These are phyloP conservation scores for Dryas octopetala DNA, from an alignment of 306 rosid genomes.

Conservation along the genomic window DNA sequence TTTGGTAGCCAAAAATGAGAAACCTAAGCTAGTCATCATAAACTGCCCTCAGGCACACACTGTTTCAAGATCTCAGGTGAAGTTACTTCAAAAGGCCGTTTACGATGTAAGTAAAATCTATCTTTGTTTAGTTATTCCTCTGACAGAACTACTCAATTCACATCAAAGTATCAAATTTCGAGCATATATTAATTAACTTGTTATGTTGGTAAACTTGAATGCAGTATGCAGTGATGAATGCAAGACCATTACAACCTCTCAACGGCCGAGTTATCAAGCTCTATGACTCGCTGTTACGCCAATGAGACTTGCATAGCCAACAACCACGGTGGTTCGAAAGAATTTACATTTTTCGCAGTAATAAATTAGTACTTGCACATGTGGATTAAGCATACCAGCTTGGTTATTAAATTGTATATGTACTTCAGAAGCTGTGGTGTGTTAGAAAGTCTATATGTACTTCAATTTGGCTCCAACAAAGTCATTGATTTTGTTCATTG, in stretches of 20 bases:
- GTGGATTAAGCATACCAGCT: neutral
- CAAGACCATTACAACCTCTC: slow-evolving; percentile 41
- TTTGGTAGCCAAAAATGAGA: neutral
- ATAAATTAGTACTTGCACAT: neutral
- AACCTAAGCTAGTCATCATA: neutral
- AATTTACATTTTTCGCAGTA: neutral
- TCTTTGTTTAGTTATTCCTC: neutral
- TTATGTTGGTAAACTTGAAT: neutral
- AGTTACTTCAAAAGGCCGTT: slow-evolving; percentile 27
- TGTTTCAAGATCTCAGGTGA: slow-evolving; percentile 32
- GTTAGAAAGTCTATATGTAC: neutral
- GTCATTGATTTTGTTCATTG: neutral
- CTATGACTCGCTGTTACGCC: neutral
- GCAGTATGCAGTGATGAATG: slow-evolving; percentile 37
- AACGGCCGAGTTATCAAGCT: slow-evolving; percentile 26
- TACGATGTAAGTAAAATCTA: slow-evolving; percentile 29
- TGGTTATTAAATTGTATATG: neutral
- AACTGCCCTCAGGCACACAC: slow-evolving; percentile 18
- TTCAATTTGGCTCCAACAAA: neutral
- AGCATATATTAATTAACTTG: neutral
- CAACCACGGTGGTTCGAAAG: neutral
- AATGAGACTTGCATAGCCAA: neutral
- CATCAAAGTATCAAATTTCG: neutral
- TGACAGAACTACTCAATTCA: too few species aligned
- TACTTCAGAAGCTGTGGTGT: neutral